Evolutionary conservation across 106 monocot genomes (phyloP), one percentile per base, ranked within the genome.

Genomic region (Phalaenopsis equestris): DNA sequence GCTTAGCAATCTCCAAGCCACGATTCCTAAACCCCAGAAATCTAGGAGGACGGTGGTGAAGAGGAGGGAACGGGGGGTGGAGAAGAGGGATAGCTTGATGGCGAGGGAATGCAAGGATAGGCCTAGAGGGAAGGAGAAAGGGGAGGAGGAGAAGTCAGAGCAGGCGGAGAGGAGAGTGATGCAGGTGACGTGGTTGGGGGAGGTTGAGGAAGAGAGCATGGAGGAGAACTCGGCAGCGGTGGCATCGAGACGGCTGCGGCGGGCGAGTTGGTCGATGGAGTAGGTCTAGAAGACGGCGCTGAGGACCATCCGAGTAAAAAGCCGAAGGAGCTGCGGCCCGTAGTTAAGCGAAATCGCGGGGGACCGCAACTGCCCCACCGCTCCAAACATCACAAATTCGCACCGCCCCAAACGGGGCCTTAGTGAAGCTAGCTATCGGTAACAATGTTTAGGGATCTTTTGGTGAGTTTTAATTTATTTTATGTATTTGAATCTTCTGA

Each of bases 131-230:
- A 80, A 80, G 45, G 85, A 75, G 55, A 38, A 45, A 70, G 72
- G 42, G 46, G 67, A 61, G 73, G 85, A 80, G 10, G 82, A 41
- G 85, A 64, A 78, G 80, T 82, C 78, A 41, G 85, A 67, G 78
- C 78, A 85, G 41, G 85, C 73, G 58, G 88, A 81, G 83, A 82
- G 83, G 83, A 85, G 46, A 80, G 86, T 73, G 83, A 83, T 48
- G 24, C 83, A 74, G 39, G 86, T 83, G 83, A 83, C 41, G 64
- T 55, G 72, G 83, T 81, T 83, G 14, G 86, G 80, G 12, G 45
- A 14, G 19, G 43, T 36, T 45, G 58, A 42, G 23, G 83, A 72
- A 43, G 80, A 80, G 48, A 83, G 83, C 86, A 80, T 80, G 45
- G 41, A 16, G 49, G 75, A 65, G 42, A 84, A 79, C 1, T 81